Evolutionary conservation across 1,284 basidiomycete species (phyloP).

Genomic region (Cryptococcus sp.): DNA sequence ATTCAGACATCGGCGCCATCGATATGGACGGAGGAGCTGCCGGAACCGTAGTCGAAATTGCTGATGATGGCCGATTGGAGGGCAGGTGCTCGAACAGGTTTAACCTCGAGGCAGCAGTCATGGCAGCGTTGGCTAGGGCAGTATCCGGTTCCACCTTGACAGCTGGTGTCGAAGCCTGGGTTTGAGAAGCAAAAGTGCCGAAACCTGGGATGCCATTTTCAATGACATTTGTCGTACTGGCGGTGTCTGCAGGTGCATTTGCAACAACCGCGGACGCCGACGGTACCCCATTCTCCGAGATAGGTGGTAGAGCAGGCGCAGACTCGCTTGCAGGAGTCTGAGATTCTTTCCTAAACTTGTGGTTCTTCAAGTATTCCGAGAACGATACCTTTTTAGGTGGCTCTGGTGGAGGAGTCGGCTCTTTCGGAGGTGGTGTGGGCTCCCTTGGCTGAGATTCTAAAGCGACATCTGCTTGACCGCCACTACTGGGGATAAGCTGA

Average conservation of each 20-base stretch:
- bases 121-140: neutral
- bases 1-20: neutral
- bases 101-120: slow-evolving; percentile 12
- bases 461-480: slow-evolving; percentile 1
- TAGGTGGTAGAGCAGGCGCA: neutral
- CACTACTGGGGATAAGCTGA: neutral
- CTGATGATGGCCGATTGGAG: slow-evolving; percentile 10
- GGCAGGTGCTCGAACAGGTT: slow-evolving; percentile 42
- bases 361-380: slow-evolving; percentile 43
- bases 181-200: neutral
- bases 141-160: slow-evolving; percentile 14
- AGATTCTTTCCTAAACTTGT: slow-evolving; percentile 40
- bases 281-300: neutral
- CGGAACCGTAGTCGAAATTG: neutral
- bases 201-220: slow-evolving; percentile 11
- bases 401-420: slow-evolving; percentile 25
- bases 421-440: slow-evolving; percentile 31
- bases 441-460: slow-evolving; percentile 14
- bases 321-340: slow-evolving; percentile 12
- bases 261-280: slow-evolving; percentile 2
- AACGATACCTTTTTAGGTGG: slow-evolving; percentile 44
- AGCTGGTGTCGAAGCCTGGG: neutral
- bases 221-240: too few relatives aligned
- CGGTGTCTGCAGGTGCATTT: neutral
- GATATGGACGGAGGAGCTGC: slow-evolving; percentile 6